Evolutionary conservation across 2,329 filamentous ascomycete genomes (phyloP).

Genomic region (Sarocladium brachiariae): DNA sequence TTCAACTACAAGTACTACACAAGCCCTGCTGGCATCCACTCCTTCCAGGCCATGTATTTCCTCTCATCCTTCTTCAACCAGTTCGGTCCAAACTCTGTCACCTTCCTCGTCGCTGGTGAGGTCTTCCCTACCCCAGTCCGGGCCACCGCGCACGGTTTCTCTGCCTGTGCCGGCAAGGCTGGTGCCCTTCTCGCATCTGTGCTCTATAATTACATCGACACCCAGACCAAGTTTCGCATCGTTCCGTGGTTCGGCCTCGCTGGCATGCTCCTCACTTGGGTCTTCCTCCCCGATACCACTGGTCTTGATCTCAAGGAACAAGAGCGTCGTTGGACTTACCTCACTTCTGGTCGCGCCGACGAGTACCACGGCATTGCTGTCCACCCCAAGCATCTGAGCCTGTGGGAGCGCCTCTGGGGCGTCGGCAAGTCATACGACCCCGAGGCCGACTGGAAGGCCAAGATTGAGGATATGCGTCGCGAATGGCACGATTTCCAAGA

Average conservation of each 20-base stretch:
- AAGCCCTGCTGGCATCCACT: constrained; percentile 60
- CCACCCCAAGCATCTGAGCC: constrained; percentile 77
- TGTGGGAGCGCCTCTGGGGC: constrained; percentile 79
- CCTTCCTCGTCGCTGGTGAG: constrained; percentile 92
- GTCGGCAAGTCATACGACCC: constrained; percentile 78
- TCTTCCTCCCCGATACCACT: constrained; percentile 95
- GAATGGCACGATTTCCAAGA: constrained; percentile 51
- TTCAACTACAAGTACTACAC: constrained; percentile 86
- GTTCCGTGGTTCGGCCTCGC: constrained; percentile 92
- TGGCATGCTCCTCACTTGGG: constrained; percentile 72
- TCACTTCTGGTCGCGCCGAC: constrained; percentile 65
- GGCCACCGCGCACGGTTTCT: constrained; percentile 89
- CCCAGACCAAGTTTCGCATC: constrained; percentile 78
- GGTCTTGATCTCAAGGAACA: constrained; percentile 96
- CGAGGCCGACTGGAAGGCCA: constrained; percentile 72
- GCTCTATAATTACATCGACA: constrained; percentile 90
- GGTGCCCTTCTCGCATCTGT: constrained; percentile 83
- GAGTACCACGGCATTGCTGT: constrained; percentile 94
- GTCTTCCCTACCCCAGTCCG: constrained; percentile 94
- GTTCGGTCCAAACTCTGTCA: constrained; percentile 93
- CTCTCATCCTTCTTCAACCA: constrained; percentile 98
- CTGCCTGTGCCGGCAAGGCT: constrained; percentile 83
- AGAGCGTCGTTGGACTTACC: constrained; percentile 86
- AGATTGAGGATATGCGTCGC: constrained; percentile 72
- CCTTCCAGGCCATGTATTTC: constrained; percentile 99